A percentile compares a stretch with the other conserved stretches of the same genome.
These are phyloP conservation scores for Metschnikowia lachancei DNA, from an alignment of 805 yeast genomes.

Conservation along the genomic window DNA sequence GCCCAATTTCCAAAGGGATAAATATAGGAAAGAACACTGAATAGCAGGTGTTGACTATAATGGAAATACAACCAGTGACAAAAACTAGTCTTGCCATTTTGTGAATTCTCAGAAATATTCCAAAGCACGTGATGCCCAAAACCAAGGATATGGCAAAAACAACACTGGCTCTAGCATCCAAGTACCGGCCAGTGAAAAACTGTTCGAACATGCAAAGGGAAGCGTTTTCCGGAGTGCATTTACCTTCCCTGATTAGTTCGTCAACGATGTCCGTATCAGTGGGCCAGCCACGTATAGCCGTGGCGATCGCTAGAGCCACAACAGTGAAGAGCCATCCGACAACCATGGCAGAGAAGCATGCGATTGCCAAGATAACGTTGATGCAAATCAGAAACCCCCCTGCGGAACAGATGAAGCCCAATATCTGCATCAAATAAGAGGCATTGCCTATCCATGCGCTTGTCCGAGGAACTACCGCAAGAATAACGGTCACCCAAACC, in stretches of 20 bases:
- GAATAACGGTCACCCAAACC: conserved; percentile 27
- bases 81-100: conserved; percentile 21
- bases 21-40: conserved; percentile 28
- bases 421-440: conserved; percentile 27
- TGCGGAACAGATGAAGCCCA: conserved; percentile 27
- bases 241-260: conserved; percentile 25
- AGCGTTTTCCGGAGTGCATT: conserved; percentile 23
- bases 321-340: conserved; percentile 26
- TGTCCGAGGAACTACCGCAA: conserved; percentile 25
- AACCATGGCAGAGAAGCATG: conserved; percentile 18
- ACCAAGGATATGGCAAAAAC: conserved; percentile 25
- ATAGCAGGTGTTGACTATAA: conserved; percentile 26
- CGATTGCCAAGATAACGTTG: conserved; percentile 19
- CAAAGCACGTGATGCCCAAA: conserved; percentile 24
- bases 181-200: conserved; percentile 28
- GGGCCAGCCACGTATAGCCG: conserved; percentile 26
- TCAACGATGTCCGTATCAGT: conserved; percentile 19
- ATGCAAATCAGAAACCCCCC: conserved; percentile 29
- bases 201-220: conserved; percentile 20
- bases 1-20: conserved; percentile 22
- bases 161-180: conserved; percentile 25
- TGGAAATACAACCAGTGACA: conserved; percentile 24
- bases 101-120: conserved; percentile 20
- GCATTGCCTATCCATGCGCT: conserved; percentile 32
- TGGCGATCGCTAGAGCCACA: conserved; percentile 26